Evolutionary conservation across 805 yeast genomes (phyloP), one percentile per base, ranked within the genome.

Genomic region (Lipomyces spencermartinsiae): DNA sequence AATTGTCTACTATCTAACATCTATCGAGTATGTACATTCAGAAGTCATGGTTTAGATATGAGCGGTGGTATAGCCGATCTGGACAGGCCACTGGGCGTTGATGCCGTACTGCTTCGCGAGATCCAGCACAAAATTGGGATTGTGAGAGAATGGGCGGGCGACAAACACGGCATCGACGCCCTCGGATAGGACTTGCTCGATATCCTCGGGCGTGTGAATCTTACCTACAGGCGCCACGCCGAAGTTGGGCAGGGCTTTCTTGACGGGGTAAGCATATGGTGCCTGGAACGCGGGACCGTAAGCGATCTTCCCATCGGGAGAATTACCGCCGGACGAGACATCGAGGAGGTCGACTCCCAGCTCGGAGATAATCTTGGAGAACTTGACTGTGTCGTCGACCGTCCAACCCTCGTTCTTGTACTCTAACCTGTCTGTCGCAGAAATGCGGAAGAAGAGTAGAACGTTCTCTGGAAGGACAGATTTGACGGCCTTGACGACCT

Each of bases 321-420:
- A 77, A 73, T 80, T 81, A 58, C 87, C 87, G 67, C 89, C 89
- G 7, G 86, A 78, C 0, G 89, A 85, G 56, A 84, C 80, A 73
- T 87, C 90, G 49, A 87, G 69, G 19, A 86, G 76, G 66, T 85
- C 86, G 58, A 87, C 80, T 37, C 80, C 78, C n/a, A 77, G 78
- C 53, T 79, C 63, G 49, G 57, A 25, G 37, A 74, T 43, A 10
- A 64, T 29, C 61, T 72, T 69, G 39, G 68, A 62, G 49, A 74
- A 63, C 62, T 66, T 64, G 39, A 80, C 72, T 2, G 86, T 76
- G 69, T 86, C 87, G 46, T 81, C 82, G 49, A 82, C 74, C 1
- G 75, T 80, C 86, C 87, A 84, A 57, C 72, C 67, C 39, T 74
- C 76, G 31, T 70, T 70, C 22, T 39, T 58, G 60, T 65, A 54